Base-by-base conservation (phyloP, 2,329 filamentous ascomycete species). In the Chrysoporthe puriensis region DNA sequence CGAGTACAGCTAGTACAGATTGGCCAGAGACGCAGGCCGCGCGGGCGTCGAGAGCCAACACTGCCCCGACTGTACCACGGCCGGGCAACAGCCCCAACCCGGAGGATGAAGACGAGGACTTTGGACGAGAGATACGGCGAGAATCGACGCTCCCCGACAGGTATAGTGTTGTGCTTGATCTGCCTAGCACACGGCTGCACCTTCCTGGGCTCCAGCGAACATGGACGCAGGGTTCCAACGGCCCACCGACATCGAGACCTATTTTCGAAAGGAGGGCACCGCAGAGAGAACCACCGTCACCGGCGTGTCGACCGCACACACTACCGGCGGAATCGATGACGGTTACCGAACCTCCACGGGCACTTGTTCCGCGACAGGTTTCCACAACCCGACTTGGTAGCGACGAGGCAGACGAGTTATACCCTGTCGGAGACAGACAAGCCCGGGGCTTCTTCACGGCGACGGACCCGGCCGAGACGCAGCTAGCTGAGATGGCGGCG, bases 391-490 rank as follows among this genome's bases (percentile, higher is more conserved):
- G 62, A 26, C 16, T 69, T 62, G 57, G 62, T 50, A 62, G 69
- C 63, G 54, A 26, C 34, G 62, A 36, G 60, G 66, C 67, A 60
- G 67, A 61, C 52, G 56, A 63, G 61, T 64, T 72, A 18, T 72
- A 72, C 42, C 71, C 57, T 32, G 54, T 44, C 4, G 52, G 67
- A 2, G 42, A 36, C 14, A 42, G 43, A 16, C 63, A 60, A 8
- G 34, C 57, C 4, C 44, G 67, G 14, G 75, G 44, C 73, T 72
- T 34, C 80, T 81, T 69, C 73, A 78, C 21, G 79, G 80, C 14
- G 4, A 77, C 81, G 3, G 83, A 86, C 71, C 82, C 83, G 18
- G 84, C 83, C 34, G 83, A 84, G 67, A 75, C 81, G 69, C 80
- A 83, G 66, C 74, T 87, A 2, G 81, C 81, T 44, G 77, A 81